Base-by-base conservation (phyloP, 805 yeast genomes). In the Danielia reshetovae region DNA sequence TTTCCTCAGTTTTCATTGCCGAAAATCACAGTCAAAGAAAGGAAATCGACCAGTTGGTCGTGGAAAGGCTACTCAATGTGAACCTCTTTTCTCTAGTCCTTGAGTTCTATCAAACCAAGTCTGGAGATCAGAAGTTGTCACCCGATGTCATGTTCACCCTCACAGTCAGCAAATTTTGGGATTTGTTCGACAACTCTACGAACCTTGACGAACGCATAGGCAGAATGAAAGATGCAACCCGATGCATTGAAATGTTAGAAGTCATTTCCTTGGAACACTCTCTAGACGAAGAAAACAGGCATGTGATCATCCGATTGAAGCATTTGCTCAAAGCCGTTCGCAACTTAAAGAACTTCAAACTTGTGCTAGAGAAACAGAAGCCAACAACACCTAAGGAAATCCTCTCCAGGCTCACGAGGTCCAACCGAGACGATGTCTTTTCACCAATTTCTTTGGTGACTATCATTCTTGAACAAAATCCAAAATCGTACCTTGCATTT, bases 381-480 rank as follows among this genome's bases (percentile, higher is more conserved):
- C 45, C 44, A 1, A 42, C 43, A 7, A 46, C 49, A 1, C 51
- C 51, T 2, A 43, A 42, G 17, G 48, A 40, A 24, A 34, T 47
- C 9, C 26, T 47, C 11, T 38, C 31, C 10, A 40, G 35, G 27
- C 41, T 47, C n/a, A 39, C 35, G 4, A 21, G 18, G 13, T 7
- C 32, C 14, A 32, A 27, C 19, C 25, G 27, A 11, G 48, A 39
- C 7, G 37, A 39, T 12, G 29, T 32, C 4, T 41, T 39, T 24
- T 38, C 49, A 4, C 46, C 46, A 1, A 37, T 45, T 14, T 21
- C 48, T 6, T 32, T 77, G 19, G 56, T 74, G 0, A 58, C 70
- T 7, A 49, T 59, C 15, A 55, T 76, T 3, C 51, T 81, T 11
- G 85, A 79, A 42, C 60, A 75, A 26, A 81, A 81, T 48, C 65